These are phyloP conservation scores for Termitomyces sp. DNA, from an alignment of 768 basidiomycete species.

Conservation along the genomic window DNA sequence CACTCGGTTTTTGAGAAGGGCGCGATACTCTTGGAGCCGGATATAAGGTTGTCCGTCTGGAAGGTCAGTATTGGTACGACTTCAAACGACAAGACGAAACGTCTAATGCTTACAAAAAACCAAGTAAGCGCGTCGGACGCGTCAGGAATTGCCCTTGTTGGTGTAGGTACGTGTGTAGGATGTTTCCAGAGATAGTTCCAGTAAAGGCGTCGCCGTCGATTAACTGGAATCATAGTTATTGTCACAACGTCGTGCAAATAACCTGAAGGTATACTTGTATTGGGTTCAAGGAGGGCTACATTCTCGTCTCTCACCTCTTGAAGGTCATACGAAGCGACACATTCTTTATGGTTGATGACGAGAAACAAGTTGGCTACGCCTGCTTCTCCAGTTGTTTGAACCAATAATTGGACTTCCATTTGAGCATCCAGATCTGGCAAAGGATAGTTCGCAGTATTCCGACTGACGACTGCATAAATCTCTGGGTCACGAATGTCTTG, in stretches of 20 bases:
- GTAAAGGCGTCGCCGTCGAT: slow-evolving; percentile 40
- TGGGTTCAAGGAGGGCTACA: slow-evolving; percentile 20
- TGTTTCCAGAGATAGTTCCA: slow-evolving; percentile 49
- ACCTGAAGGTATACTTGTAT: slow-evolving; percentile 16
- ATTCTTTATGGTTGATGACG: slow-evolving; percentile 40
- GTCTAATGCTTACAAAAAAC: slow-evolving; percentile 31
- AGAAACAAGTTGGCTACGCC: slow-evolving; percentile 26
- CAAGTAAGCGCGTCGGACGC: slow-evolving; percentile 45
- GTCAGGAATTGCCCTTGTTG: slow-evolving; percentile 35
- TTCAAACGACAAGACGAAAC: neutral
- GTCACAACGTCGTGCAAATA: neutral
- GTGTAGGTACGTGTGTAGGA: slow-evolving; percentile 37
- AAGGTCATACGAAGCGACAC: slow-evolving; percentile 36
- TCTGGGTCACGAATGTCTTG: slow-evolving; percentile 41
- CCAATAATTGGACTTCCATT: slow-evolving; percentile 39
- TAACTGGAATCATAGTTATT: slow-evolving; percentile 23
- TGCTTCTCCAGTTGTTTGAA: slow-evolving; percentile 16
- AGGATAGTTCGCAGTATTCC: slow-evolving; percentile 22
- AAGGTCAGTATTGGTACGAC: neutral
- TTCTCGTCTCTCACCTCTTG: slow-evolving; percentile 25
- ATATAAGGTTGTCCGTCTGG: slow-evolving; percentile 44
- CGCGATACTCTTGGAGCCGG: slow-evolving; percentile 34
- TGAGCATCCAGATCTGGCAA: slow-evolving; percentile 26
- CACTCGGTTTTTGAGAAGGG: slow-evolving; percentile 53
- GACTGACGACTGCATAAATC: slow-evolving; percentile 22